A percentile compares a stretch with the other conserved stretches of the same genome.
These are phyloP conservation scores for Metschnikowia arizonensis DNA, from an alignment of 805 yeast genomes.

Conservation along the genomic window DNA sequence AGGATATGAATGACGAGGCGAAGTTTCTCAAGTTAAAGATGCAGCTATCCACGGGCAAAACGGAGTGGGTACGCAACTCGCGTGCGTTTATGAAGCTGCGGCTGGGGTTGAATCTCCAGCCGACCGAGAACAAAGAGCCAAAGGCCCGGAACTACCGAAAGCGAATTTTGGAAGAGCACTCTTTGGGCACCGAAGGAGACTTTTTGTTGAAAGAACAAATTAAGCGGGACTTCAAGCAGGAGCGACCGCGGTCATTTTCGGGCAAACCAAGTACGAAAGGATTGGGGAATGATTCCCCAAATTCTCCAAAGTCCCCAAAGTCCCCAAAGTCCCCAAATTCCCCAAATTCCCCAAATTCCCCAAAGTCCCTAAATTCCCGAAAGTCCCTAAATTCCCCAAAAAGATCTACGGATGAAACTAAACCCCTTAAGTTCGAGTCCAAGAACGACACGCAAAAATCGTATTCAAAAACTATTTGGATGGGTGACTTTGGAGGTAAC, in stretches of 20 bases:
- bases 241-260: not conserved
- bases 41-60: conserved; percentile 25
- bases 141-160: not conserved
- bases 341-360: too few species aligned
- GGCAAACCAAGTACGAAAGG: not conserved
- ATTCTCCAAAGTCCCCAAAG: too few species aligned
- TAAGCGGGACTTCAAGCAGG: not conserved
- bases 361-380: too few species aligned
- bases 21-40: conserved; percentile 24
- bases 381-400: not conserved
- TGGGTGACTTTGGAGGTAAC: not conserved
- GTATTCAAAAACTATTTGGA: not conserved
- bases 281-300: too few species aligned
- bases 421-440: not conserved
- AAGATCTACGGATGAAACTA: not conserved
- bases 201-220: conserved; percentile 8
- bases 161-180: conserved; percentile 4
- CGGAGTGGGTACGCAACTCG: conserved; percentile 25
- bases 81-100: conserved; percentile 14
- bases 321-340: too few species aligned
- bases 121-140: not conserved
- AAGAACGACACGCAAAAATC: not conserved
- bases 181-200: conserved; percentile 10
- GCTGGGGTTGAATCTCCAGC: conserved; percentile 3
- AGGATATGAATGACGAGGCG: conserved; percentile 15